Conservation (phyloP, 768 basidiomycete species). For the Postia placenta region DNA sequence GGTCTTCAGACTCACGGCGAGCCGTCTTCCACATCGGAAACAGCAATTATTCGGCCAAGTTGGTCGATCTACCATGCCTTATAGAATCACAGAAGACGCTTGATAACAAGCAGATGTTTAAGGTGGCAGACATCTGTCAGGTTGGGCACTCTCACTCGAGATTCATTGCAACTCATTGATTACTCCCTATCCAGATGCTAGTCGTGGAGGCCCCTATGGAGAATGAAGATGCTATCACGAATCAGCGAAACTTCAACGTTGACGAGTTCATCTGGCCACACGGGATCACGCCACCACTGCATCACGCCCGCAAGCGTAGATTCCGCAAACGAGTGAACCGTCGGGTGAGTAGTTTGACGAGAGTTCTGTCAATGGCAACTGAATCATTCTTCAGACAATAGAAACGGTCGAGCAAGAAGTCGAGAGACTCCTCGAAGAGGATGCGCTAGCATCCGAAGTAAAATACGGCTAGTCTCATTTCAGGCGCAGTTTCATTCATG, state of each 20-base stretch:
- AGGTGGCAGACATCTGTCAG: conserved; percentile 98
- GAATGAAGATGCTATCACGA: conserved; percentile 57
- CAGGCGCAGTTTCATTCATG: background rate
- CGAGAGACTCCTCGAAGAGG: conserved; percentile 77
- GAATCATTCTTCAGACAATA: conserved; percentile 54
- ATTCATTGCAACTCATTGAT: background rate
- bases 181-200: conserved; percentile 62
- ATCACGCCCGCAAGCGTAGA: conserved; percentile 83
- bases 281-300: conserved; percentile 89
- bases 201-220: conserved; percentile 75
- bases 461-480: conserved; percentile 54
- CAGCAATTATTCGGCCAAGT: conserved; percentile 78
- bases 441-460: conserved; percentile 67
- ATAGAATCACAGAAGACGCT: conserved; percentile 94
- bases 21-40: conserved; percentile 86
- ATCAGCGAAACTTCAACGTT: conserved; percentile 71
- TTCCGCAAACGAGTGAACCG: conserved; percentile 88
- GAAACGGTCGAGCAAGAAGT: conserved; percentile 94
- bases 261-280: conserved; percentile 98
- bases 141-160: no score
- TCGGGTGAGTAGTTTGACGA: conserved; percentile 47
- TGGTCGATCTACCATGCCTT: conserved; percentile 93
- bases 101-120: conserved; percentile 97
- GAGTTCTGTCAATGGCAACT: background rate
- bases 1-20: conserved; percentile 76